A percentile compares a stretch with the other conserved stretches of the same genome.
These are phyloP conservation scores for Ceratocystiopsis sp. DNA, from an alignment of 2,329 filamentous ascomycete species.

Conservation along the genomic window DNA sequence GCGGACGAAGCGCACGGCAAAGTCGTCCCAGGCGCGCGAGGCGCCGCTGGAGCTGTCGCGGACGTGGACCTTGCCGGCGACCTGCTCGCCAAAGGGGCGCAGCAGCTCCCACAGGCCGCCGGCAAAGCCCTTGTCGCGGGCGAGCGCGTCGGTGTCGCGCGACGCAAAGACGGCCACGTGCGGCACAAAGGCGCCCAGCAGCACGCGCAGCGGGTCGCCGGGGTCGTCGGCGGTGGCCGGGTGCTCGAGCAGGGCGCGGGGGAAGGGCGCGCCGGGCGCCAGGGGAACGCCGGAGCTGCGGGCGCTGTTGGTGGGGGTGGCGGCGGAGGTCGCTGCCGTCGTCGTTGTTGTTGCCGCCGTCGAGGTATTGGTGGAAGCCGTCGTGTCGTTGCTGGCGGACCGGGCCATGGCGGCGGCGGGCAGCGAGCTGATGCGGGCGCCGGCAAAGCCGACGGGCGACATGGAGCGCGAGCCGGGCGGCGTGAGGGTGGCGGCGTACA, in stretches of 20 bases:
- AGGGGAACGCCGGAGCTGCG: no score
- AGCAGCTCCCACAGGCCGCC: conserved; percentile 72
- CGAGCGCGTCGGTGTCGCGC: conserved; percentile 63
- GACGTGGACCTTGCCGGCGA: conserved; percentile 77
- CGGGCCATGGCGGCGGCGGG: conserved; percentile 34
- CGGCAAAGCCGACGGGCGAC: conserved; percentile 35
- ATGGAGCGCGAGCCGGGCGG: conserved; percentile 50
- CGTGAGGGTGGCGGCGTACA: conserved; percentile 50
- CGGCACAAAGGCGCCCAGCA: conserved; percentile 75
- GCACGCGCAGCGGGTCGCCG: conserved; percentile 27
- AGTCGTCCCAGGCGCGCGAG: conserved; percentile 74
- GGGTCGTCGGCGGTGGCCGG: conserved; percentile 3
- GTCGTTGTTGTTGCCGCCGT: not conserved
- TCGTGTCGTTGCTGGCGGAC: conserved; percentile 13
- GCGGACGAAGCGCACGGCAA: conserved; percentile 68
- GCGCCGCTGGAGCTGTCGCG: conserved; percentile 75
- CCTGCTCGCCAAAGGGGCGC: conserved; percentile 75
- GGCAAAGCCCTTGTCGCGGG: conserved; percentile 68
- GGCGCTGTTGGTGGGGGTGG: not conserved
- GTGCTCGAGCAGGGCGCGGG: conserved; percentile 20
- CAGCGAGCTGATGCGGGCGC: conserved; percentile 31
- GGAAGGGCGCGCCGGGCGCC: conserved; percentile 17
- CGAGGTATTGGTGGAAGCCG: no score
- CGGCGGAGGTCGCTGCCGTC: not conserved
- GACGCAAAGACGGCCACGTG: conserved; percentile 81